Evolutionary conservation across 2,329 filamentous ascomycete species (phyloP).

Genomic region (Pseudogymnoascus sp.): DNA sequence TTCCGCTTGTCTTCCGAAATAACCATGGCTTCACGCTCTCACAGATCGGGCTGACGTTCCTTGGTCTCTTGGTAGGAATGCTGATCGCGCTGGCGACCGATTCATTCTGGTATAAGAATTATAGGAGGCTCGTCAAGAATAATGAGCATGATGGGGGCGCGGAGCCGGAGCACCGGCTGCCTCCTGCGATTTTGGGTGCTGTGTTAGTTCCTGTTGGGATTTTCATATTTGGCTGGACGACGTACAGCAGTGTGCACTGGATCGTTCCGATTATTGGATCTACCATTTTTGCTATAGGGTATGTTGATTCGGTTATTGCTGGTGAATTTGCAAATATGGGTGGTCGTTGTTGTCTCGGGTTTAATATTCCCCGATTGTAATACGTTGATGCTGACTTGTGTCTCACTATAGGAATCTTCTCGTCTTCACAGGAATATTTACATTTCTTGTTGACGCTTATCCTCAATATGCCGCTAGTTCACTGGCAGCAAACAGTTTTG

Average conservation of each 20-base stretch:
- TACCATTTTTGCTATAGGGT: conserved; percentile 64
- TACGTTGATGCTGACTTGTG: not conserved
- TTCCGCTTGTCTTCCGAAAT: conserved; percentile 68
- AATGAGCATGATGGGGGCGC: conserved; percentile 45
- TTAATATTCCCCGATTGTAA: conserved; percentile 6
- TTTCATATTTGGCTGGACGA: conserved; percentile 87
- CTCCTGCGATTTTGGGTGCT: conserved; percentile 67
- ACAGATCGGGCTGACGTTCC: conserved; percentile 73
- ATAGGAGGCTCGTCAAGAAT: conserved; percentile 50
- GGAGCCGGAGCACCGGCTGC: conserved; percentile 83
- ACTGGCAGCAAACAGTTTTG: conserved; percentile 77
- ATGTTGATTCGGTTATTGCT: conserved; percentile 33
- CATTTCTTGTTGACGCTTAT: conserved; percentile 73
- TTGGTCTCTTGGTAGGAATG: conserved; percentile 67
- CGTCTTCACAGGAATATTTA: conserved; percentile 79
- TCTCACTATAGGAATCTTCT: conserved; percentile 56
- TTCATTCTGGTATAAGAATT: conserved; percentile 59
- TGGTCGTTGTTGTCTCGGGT: conserved; percentile 6
- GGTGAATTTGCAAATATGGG: not conserved
- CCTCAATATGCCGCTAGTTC: conserved; percentile 69
- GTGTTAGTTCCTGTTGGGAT: conserved; percentile 72
- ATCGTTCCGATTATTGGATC: conserved; percentile 70
- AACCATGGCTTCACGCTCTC: conserved; percentile 73
- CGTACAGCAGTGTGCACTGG: conserved; percentile 68
- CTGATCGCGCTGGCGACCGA: conserved; percentile 54